Evolutionary conservation across 1,139 yeast genomes (phyloP), one percentile per base, ranked within the genome.

Genomic region (Blastobotrys arbuscula): DNA sequence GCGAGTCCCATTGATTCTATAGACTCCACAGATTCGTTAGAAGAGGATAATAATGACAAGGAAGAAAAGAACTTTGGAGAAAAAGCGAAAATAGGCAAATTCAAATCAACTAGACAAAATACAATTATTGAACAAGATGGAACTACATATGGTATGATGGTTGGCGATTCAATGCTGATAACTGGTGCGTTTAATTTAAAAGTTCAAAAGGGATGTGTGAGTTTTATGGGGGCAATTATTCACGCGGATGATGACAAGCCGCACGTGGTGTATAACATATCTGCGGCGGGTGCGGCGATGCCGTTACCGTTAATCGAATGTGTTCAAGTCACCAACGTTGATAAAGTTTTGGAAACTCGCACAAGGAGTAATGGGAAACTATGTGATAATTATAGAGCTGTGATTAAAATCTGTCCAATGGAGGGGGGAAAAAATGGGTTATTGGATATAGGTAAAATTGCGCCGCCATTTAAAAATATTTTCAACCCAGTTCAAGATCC

Each of bases 201-300:
- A 6, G 70, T 86, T 0, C 71, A 77, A 46, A 69, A 78, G 57
- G 96, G 96, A 15, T 78, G 82, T 0, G 60, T 78, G 1, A 60
- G 72, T 0, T 61, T 81, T 10, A 70, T 84, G 44, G 84, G 84
- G 33, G 74, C 77, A 2, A 68, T 71, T 13, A 78, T 68, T 15
- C 51, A 54, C 10, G 65, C 65, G 2, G 52, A 57, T 15, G 39
- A 39, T 2, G 33, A 41, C 6, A 42, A 45, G 31, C 38, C 43
- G 10, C 53, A 59, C 44, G 43, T 44, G 4, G 59, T 68, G 10
- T 55, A 55, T 52, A 81, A 84, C 19, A n/a, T 40, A n/a, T 78
- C 88, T 0, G 67, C 81, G 0, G 74, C 73, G 34, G 73, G 86
- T 0, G 30, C 26, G 26, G 41, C 41, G 8, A 39, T 15, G 20